A percentile compares a stretch with the other conserved stretches of the same genome.
These are phyloP conservation scores for Anthoceros angustus DNA, from an alignment of 225 moss, liverwort and hornwort genomes.

Conservation along the genomic window DNA sequence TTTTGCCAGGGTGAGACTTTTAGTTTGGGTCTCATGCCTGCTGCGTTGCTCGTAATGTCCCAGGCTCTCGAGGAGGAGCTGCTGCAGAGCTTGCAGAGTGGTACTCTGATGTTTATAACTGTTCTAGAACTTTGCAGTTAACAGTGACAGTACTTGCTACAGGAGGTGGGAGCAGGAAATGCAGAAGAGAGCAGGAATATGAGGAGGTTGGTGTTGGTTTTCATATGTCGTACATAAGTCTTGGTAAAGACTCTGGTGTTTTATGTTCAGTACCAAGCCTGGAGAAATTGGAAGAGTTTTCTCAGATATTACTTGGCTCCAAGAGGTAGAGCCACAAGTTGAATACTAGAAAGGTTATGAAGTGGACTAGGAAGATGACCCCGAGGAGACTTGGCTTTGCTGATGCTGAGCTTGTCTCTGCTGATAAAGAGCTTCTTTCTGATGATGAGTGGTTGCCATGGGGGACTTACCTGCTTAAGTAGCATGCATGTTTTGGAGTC, in stretches of 20 bases:
- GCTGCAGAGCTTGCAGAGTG: slow-evolving; percentile 64
- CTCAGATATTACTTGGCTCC: background rate
- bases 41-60: slow-evolving; percentile 9
- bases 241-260: background rate
- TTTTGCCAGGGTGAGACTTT: background rate
- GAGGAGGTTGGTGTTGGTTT: background rate
- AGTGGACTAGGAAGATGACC: slow-evolving; percentile 49
- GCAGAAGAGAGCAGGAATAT: slow-evolving; percentile 12
- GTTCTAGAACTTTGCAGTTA: slow-evolving; percentile 80
- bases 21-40: background rate
- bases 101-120: slow-evolving; percentile 47
- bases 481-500: background rate
- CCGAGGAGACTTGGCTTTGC: slow-evolving; percentile 8
- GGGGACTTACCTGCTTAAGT: background rate
- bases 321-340: slow-evolving; percentile 58
- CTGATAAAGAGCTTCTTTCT: slow-evolving; percentile 49
- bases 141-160: slow-evolving; percentile 7
- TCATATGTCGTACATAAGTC: background rate
- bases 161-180: slow-evolving; percentile 13
- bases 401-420: background rate
- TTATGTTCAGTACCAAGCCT: background rate
- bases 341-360: slow-evolving; percentile 81
- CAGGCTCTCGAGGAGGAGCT: slow-evolving; percentile 87
- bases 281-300: background rate
- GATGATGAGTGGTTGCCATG: slow-evolving; percentile 29